Evolutionary conservation across 192 early-diverging fungal genomes (phyloP).

Genomic region (Lobulomyces angularis): DNA sequence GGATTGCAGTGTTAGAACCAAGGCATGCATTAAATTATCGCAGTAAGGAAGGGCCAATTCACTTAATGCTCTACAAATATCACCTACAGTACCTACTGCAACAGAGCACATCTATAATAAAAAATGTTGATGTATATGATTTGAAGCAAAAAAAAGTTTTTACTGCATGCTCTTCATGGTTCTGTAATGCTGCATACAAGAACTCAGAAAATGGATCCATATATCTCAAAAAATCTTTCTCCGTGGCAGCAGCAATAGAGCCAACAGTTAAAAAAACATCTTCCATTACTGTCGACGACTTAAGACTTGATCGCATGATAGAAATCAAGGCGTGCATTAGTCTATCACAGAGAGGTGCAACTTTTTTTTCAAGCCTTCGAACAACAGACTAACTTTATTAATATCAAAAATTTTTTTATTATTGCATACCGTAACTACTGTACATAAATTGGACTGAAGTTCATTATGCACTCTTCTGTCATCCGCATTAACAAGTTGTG

Average conservation of each 20-base stretch:
- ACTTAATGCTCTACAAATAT: conserved; percentile 82
- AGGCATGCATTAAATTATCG: conserved; percentile 64
- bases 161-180: conserved; percentile 69
- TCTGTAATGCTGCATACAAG: conserved; percentile 68
- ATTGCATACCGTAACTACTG: conserved; percentile 61
- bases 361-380: conserved; percentile 61
- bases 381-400: conserved; percentile 28
- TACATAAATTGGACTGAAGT: conserved; percentile 84
- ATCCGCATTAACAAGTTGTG: conserved; percentile 70
- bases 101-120: conserved; percentile 69
- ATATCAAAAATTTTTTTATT: not conserved
- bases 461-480: conserved; percentile 73
- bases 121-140: not conserved
- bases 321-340: conserved; percentile 80
- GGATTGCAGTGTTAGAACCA: conserved; percentile 67
- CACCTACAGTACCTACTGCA: conserved; percentile 92
- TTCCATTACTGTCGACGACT: conserved; percentile 75
- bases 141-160: not conserved
- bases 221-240: conserved; percentile 77
- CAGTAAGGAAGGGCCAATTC: conserved; percentile 66
- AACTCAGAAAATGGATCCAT: conserved; percentile 75
- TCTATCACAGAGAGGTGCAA: conserved; percentile 66
- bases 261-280: conserved; percentile 88
- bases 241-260: conserved; percentile 70
- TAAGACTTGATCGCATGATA: conserved; percentile 58